Base-by-base conservation (phyloP, 2,329 filamentous ascomycete species). In the Fusarium sp. region DNA sequence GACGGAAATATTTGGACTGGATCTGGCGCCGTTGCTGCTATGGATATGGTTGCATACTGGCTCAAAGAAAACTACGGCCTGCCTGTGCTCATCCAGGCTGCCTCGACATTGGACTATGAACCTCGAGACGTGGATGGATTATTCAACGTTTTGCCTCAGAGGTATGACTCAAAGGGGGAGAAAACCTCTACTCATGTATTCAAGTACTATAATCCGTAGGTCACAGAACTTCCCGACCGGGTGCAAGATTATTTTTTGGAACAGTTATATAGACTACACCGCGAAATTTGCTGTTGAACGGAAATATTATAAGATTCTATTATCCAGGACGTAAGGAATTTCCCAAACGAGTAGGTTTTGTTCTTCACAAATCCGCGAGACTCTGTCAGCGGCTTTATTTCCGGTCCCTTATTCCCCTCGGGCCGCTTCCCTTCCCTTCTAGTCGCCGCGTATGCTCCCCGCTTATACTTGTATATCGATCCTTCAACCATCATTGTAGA, bases 1-100 rank as follows among this genome's bases (percentile, higher is more conserved):
- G 54, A 57, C 15, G 42, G 12, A 12, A 57, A 57, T 14, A 49
- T 49, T 20, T 57, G 54, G 42, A 57, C 54, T 0, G 54, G 54
- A 30, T 48, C 54, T 30, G 54, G 54, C 6, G 54, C 54, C 13
- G 54, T 57, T 30, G 42, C 54, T 5, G 54, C 30, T 11, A 49
- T 49, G 41, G 54, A 49, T 38, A 57, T 57, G 54, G 23, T 57
- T 6, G 32, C 54, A 1, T 17, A 49, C 15, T 49, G 54, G 54
- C 42, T 57, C 3, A 57, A 23, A 10, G 41, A 49, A 14, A 57
- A 49, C 7, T 49, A 37, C 20, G 54, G 54, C 14, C 6, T 49
- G 11, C 20, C 23, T 11, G 42, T 49, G 15, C 54, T 57, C 7
- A 15, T 37, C 4, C 42, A 57, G 18, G 54, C 54, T 7, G 42